Conservation (phyloP, 225 moss, liverwort and hornwort genomes). For the Pseudisothecium myosuroides region DNA sequence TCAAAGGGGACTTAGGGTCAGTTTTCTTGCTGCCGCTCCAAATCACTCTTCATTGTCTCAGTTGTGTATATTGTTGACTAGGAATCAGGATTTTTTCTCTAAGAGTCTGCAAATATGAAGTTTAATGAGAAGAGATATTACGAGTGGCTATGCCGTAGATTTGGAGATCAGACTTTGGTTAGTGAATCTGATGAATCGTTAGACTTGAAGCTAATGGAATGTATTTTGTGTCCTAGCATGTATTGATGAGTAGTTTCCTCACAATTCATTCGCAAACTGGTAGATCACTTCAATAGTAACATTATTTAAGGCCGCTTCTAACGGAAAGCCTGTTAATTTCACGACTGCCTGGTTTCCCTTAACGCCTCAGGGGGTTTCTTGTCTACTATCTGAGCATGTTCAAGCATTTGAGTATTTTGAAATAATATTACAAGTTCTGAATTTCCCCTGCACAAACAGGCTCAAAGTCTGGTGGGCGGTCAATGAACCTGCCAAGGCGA, state of each 20-base stretch:
- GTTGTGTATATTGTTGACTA: too few relatives aligned
- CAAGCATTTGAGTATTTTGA: neutral
- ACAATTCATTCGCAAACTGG: neutral
- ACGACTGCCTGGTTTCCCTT: too few relatives aligned
- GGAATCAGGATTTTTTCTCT: neutral
- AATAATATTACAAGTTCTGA: neutral
- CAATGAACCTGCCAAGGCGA: neutral
- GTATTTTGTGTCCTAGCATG: neutral
- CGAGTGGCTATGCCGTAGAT: neutral
- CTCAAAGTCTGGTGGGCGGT: conserved; percentile 33
- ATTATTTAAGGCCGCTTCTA: neutral
- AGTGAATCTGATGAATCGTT: neutral
- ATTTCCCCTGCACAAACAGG: neutral
- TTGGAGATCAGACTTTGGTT: neutral
- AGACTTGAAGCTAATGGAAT: neutral
- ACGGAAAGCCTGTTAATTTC: neutral
- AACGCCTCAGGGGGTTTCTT: too few relatives aligned
- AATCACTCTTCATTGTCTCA: neutral
- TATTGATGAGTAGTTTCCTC: neutral
- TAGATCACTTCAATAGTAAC: neutral
- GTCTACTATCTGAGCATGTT: neutral
- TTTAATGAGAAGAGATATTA: neutral
- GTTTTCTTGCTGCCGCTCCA: neutral
- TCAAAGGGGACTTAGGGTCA: conserved; percentile 86
- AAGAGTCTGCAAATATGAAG: too few relatives aligned